These are phyloP conservation scores for Mycena vulgaris DNA, from an alignment of 768 basidiomycete genomes.

Conservation along the genomic window DNA sequence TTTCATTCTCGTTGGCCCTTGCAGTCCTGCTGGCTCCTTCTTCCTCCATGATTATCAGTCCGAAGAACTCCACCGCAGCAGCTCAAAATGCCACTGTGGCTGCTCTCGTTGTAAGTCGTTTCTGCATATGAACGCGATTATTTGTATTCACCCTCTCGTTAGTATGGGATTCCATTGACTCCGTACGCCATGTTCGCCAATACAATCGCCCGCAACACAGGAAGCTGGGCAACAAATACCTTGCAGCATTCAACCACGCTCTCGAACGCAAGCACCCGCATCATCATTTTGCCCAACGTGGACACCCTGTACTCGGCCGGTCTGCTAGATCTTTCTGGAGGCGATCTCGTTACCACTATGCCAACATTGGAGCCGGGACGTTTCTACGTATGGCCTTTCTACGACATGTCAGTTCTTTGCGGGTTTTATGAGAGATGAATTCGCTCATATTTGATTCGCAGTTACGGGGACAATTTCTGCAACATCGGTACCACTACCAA, in stretches of 20 bases:
- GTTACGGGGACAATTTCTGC: conserved; percentile 24
- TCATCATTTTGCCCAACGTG: conserved; percentile 23
- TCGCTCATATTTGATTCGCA: background rate
- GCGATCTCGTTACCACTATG: conserved; percentile 24
- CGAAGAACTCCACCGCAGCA: no score
- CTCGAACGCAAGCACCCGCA: conserved; percentile 12
- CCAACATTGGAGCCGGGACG: conserved; percentile 1
- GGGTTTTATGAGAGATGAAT: background rate
- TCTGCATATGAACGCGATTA: no score
- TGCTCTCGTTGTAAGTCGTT: background rate
- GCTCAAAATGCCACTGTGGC: background rate
- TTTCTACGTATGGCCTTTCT: conserved; percentile 29
- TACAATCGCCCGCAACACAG: background rate
- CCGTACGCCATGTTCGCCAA: conserved; percentile 2
- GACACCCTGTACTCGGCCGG: conserved; percentile 29
- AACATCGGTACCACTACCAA: conserved; percentile 18
- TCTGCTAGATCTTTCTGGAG: conserved; percentile 13
- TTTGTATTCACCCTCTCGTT: no score
- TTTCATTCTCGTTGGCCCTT: no score
- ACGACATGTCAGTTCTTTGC: conserved; percentile 20
- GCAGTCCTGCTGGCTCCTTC: no score
- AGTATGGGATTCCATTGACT: conserved; percentile 13
- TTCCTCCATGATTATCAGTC: no score
- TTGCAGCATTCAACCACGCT: background rate
- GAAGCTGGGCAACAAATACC: conserved; percentile 2